Evolutionary conservation across 1,284 basidiomycete genomes (phyloP).

Genomic region (Heterobasidion annosum): DNA sequence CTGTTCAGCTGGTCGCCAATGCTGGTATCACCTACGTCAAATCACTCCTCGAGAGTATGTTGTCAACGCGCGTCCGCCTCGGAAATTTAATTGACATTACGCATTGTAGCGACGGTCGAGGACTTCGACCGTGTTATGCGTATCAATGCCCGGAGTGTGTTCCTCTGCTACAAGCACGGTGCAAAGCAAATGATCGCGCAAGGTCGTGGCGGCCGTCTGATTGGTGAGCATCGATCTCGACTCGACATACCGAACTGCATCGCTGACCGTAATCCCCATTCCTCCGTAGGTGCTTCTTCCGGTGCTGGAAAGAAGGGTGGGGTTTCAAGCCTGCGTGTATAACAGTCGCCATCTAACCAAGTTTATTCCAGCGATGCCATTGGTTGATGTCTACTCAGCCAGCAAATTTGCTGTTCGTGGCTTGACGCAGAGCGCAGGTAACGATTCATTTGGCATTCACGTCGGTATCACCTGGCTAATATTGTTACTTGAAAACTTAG

Average conservation of each 20-base stretch:
- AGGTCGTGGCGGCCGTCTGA: slow-evolving; percentile 3
- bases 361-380: background rate
- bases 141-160: background rate
- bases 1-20: slow-evolving; percentile 21
- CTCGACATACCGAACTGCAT: too few species aligned
- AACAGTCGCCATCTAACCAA: background rate
- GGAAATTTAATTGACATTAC: too few species aligned
- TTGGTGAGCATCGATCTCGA: background rate
- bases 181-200: slow-evolving; percentile 6
- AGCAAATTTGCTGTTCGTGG: slow-evolving; percentile 5
- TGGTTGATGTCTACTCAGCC: background rate
- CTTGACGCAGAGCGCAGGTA: slow-evolving; percentile 4
- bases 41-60: slow-evolving; percentile 12
- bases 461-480: background rate
- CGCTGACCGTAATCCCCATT: too few species aligned
- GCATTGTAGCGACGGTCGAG: slow-evolving; percentile 2
- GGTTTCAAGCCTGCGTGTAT: background rate
- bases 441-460: background rate
- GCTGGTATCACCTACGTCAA: slow-evolving; percentile 14
- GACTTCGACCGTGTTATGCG: background rate
- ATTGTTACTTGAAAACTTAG: background rate
- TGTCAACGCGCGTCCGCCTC: background rate
- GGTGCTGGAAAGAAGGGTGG: background rate
- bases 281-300: background rate
- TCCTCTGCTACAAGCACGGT: slow-evolving; percentile 6